phyloP scores from a whole-genome alignment of 306 rosid species.

The Hylodesmum podocarpum region DNA sequence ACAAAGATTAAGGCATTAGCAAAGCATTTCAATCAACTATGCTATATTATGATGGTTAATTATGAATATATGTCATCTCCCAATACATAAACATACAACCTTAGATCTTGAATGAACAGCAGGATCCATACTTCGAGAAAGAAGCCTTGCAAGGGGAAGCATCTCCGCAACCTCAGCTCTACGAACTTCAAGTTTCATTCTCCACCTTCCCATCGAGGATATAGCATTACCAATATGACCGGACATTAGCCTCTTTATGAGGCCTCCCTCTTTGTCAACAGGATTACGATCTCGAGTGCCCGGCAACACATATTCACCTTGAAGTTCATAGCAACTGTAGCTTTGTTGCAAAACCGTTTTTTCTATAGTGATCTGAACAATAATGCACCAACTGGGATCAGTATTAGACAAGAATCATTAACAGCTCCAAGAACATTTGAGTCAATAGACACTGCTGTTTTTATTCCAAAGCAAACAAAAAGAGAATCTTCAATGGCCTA shows the following conservation, averaged over 20 bases:
- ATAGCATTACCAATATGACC: conserved; percentile 87
- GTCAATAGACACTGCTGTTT: not conserved
- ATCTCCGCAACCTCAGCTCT: conserved; percentile 94
- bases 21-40: not conserved
- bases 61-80: conserved; percentile 14
- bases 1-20: not conserved
- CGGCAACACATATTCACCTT: conserved; percentile 93
- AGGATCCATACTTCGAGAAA: conserved; percentile 88
- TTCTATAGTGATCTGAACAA: conserved; percentile 83
- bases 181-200: conserved; percentile 89
- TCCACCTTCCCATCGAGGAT: conserved; percentile 99
- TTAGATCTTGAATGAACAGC: conserved; percentile 89
- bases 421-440: not conserved
- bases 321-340: conserved; percentile 92
- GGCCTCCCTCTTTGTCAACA: conserved; percentile 57
- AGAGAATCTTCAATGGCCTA: not conserved
- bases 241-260: conserved; percentile 73
- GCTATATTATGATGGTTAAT: conserved; percentile 25
- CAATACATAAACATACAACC: conserved; percentile 50
- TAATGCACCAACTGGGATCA: conserved; percentile 27
- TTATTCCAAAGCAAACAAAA: not conserved
- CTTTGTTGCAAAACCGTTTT: conserved; percentile 91
- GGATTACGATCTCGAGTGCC: conserved; percentile 83
- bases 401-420: not conserved
- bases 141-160: conserved; percentile 97